Percentiles rank a stretch among this genome's conserved stretches.
phyloP scores from a whole-genome alignment of 1,284 basidiomycete species.

The Marasmius oreades region DNA sequence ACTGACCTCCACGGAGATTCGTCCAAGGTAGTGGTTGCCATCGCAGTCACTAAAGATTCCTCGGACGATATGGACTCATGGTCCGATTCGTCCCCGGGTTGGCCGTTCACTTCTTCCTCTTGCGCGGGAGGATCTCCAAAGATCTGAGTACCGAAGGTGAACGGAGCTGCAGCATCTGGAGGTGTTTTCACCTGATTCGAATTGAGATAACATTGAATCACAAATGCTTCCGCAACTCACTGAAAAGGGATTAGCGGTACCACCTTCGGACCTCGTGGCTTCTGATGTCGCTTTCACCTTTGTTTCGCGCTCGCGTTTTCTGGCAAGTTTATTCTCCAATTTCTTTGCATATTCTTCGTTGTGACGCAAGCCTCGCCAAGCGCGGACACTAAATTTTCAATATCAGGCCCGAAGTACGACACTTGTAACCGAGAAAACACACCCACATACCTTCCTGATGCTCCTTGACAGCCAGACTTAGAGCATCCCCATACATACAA shows the following conservation, averaged over 20 bases:
- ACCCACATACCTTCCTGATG: conserved; percentile 63
- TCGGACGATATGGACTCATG: conserved; percentile 22
- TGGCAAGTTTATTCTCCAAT: conserved; percentile 44
- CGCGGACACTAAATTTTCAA: conserved; percentile 56
- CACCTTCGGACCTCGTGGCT: conserved; percentile 28
- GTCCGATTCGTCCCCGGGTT: conserved; percentile 32
- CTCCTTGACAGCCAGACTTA: conserved; percentile 61
- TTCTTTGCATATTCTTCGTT: conserved; percentile 73
- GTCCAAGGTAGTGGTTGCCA: conserved; percentile 50
- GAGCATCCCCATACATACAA: conserved; percentile 81
- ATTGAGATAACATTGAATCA: neutral
- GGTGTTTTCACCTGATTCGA: conserved; percentile 22
- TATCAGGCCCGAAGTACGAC: conserved; percentile 16
- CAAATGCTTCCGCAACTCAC: conserved; percentile 35
- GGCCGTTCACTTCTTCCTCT: conserved; percentile 16
- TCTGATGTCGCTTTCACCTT: conserved; percentile 32
- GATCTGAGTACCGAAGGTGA: conserved; percentile 59
- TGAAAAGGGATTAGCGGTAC: conserved; percentile 62
- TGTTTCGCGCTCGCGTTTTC: conserved; percentile 36
- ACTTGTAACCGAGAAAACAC: conserved; percentile 3
- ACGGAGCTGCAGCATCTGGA: conserved; percentile 28
- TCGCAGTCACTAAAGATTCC: conserved; percentile 52
- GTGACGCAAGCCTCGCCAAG: conserved; percentile 69
- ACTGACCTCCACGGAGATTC: conserved; percentile 62
- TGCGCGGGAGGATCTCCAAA: conserved; percentile 41